A percentile compares a stretch with the other conserved stretches of the same genome.
These are phyloP conservation scores for Centella asiatica DNA, from an alignment of 129 eudicot species.

Conservation along the genomic window DNA sequence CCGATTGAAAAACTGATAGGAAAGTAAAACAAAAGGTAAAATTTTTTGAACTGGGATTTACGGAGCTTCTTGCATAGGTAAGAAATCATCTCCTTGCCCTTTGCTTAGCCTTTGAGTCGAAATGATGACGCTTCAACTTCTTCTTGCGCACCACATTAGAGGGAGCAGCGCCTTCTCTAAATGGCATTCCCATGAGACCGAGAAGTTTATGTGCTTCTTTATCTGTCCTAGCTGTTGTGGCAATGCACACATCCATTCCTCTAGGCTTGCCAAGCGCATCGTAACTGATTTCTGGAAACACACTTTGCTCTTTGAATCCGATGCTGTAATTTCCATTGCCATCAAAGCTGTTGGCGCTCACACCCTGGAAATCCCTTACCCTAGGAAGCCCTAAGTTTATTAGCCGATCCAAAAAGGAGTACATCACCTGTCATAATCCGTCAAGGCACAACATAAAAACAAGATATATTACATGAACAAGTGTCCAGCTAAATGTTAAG, in stretches of 20 bases:
- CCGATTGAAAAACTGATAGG: not conserved
- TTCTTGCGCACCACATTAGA: conserved; percentile 42
- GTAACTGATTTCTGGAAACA: conserved; percentile 76
- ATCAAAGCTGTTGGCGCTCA: conserved; percentile 87
- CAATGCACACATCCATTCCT: conserved; percentile 89
- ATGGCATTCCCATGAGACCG: conserved; percentile 95
- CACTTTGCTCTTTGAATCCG: conserved; percentile 71
- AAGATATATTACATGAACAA: no score
- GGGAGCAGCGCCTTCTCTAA: conserved; percentile 58
- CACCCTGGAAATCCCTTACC: conserved; percentile 90
- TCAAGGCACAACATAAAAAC: not conserved
- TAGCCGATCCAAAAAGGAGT: conserved; percentile 75
- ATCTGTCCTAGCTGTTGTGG: conserved; percentile 78
- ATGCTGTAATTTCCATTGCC: conserved; percentile 93
- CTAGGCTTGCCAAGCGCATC: conserved; percentile 70
- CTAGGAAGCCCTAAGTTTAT: conserved; percentile 92
- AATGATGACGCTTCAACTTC: conserved; percentile 83
- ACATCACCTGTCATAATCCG: conserved; percentile 57
- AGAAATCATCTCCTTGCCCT: conserved; percentile 30
- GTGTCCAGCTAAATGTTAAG: no score
- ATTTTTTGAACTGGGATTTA: not conserved
- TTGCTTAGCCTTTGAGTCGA: conserved; percentile 67
- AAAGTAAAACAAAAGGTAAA: not conserved
- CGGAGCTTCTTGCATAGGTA: not conserved
- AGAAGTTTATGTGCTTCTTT: conserved; percentile 71